Conservation (phyloP, 202 grass and related monocot genomes). For the Panicum virgatum region DNA sequence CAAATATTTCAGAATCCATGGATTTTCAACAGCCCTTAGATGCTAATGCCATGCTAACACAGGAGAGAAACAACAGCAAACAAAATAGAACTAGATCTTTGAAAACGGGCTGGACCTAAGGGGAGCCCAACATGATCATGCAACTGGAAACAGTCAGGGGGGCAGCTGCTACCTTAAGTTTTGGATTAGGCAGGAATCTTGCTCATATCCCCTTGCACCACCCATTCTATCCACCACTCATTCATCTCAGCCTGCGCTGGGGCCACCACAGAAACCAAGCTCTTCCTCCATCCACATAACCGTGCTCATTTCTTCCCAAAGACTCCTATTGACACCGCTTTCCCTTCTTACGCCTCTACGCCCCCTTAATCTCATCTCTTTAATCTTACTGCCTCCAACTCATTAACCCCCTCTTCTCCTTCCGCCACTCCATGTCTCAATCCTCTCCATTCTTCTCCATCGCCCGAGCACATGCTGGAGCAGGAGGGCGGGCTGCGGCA, state of each 20-base stretch:
- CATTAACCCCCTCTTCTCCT: background rate
- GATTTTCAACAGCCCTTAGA: background rate
- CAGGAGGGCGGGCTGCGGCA: slow-evolving; percentile 48
- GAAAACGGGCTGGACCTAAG: slow-evolving; percentile 11
- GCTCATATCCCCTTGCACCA: slow-evolving; percentile 49
- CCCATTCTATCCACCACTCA: slow-evolving; percentile 50
- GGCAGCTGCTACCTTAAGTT: slow-evolving; percentile 39
- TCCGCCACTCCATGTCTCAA: slow-evolving; percentile 57
- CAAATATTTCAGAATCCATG: slow-evolving; percentile 26
- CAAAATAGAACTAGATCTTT: too few relatives aligned
- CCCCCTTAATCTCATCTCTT: slow-evolving; percentile 36
- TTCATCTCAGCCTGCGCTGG: slow-evolving; percentile 42
- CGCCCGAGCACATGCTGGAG: slow-evolving; percentile 45
- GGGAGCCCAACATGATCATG: slow-evolving; percentile 22
- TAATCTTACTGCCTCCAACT: slow-evolving; percentile 7
- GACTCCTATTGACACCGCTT: slow-evolving; percentile 36
- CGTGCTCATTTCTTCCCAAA: slow-evolving; percentile 40
- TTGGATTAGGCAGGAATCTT: slow-evolving; percentile 83
- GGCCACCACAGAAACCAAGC: slow-evolving; percentile 48
- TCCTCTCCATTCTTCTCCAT: slow-evolving; percentile 66
- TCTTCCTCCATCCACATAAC: slow-evolving; percentile 47
- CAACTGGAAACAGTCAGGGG: slow-evolving; percentile 36
- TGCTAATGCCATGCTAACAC: slow-evolving; percentile 23
- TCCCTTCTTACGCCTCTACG: slow-evolving; percentile 38
- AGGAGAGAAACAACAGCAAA: slow-evolving; percentile 35